phyloP scores from a whole-genome alignment of 2,329 filamentous ascomycete genomes.

The Dendrostoma leiphaemia region DNA sequence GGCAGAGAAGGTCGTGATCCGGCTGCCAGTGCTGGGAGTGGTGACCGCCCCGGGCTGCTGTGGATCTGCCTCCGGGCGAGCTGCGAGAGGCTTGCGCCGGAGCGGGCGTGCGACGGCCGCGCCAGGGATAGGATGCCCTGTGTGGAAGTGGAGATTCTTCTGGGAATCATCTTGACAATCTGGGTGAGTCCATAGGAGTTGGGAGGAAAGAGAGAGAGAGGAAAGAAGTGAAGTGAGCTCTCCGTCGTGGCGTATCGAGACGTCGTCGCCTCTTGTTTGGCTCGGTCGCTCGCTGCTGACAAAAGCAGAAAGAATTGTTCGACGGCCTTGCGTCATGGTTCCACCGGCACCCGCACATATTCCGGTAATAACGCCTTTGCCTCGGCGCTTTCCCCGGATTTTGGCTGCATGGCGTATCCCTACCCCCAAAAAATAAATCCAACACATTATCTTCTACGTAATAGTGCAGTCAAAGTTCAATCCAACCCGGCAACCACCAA shows the following conservation, averaged over 20 bases:
- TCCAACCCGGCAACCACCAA: neutral
- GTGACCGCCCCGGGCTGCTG: constrained; percentile 20
- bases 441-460: too few relatives aligned
- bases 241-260: neutral
- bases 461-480: neutral
- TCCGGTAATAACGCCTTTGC: too few relatives aligned
- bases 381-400: neutral
- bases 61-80: constrained; percentile 28
- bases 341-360: too few relatives aligned
- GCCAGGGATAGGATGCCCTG: constrained; percentile 16
- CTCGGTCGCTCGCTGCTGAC: neutral
- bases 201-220: neutral
- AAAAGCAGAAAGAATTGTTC: constrained; percentile 13
- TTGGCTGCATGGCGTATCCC: neutral
- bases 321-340: constrained; percentile 15
- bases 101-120: constrained; percentile 16
- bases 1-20: constrained; percentile 25
- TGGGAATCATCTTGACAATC: constrained; percentile 3
- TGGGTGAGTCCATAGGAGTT: neutral
- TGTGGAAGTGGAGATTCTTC: constrained; percentile 6
- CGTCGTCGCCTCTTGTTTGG: neutral
- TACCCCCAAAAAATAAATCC: too few relatives aligned
- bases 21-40: constrained; percentile 24
- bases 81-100: constrained; percentile 21
- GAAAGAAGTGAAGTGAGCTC: neutral